Evolutionary conservation across 352 stramenopile genomes (phyloP), one percentile per base, ranked within the genome.

Genomic region (Globisporangium canariense): DNA sequence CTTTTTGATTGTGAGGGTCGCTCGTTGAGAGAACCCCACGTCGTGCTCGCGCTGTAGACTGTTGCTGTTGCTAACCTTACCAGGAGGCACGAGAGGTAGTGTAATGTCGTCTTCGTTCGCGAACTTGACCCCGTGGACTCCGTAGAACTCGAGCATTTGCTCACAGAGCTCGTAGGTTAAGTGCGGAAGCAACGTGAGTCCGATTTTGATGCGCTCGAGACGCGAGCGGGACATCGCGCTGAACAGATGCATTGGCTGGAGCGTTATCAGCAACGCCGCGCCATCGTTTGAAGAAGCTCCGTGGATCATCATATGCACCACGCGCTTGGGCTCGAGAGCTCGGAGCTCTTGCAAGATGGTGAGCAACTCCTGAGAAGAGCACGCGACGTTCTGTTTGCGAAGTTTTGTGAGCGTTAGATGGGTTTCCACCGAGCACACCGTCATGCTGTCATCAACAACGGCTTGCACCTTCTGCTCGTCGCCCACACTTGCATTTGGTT

Each of bases 111-210:
- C 34, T 11, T 69, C 49, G 41, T 14, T 57, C 16, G 41, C 14
- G 41, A 77, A 69, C 10, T 46, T 64, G 18, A 70, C 3, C 11
- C 34, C 34, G 2, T 54, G 51, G 1, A 72, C 72, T 0, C 69
- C 72, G 10, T 78, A 68, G 3, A 64, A 16, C 18, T 56, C 52
- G n/a, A 79, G 69, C 1, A 79, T n/a, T n/a, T 67, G 67, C 40
- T 74, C 69, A 16, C 72, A 79, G 3, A 82, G 40, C 1, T 67
- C 34, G 3, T 50, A 51, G 2, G 64, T 46, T 16, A 76, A 8
- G n/a, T 71, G 51, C 28, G 74, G 72, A 38, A 76, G 73, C 46
- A 82, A 45, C 8, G 57, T 7, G 1, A 82, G 57, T 22, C 64
- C 58, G 1, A 71, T 64, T 13, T 62, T 41, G 56, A 82, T 60